Conservation (phyloP, 2,329 filamentous ascomycete genomes). For the Ceratocystis eucalypticola region DNA sequence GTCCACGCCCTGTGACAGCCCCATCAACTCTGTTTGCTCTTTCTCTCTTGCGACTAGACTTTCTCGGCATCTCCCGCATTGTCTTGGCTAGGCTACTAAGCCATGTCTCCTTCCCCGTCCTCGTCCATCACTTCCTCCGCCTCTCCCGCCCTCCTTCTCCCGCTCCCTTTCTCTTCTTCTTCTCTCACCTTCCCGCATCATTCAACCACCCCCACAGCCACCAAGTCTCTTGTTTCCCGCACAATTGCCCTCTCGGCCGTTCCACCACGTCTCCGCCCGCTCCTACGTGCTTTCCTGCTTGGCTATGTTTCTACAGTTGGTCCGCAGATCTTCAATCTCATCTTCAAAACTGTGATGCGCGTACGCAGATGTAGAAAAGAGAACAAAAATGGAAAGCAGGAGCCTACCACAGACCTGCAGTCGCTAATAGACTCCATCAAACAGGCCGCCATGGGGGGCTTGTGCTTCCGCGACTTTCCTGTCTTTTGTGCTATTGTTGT, state of each 20-base stretch:
- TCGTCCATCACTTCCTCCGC: constrained; percentile 3
- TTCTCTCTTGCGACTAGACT: neutral
- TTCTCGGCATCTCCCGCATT: neutral
- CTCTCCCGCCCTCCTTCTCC: neutral
- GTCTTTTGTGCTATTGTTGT: constrained; percentile 48
- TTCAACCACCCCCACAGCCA: neutral
- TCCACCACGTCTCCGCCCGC: constrained; percentile 39
- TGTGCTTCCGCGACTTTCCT: constrained; percentile 45
- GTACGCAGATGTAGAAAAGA: constrained; percentile 24
- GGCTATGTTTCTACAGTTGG: constrained; percentile 47
- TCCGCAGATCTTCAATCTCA: constrained; percentile 41
- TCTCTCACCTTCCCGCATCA: neutral
- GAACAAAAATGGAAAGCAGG: constrained; percentile 11
- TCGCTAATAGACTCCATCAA: constrained; percentile 12
- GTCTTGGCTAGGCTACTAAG: neutral
- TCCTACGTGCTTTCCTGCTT: constrained; percentile 45
- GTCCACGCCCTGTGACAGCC: too few relatives aligned
- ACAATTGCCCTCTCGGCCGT: constrained; percentile 25
- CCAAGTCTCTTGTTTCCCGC: constrained; percentile 16
- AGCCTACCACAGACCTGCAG: neutral
- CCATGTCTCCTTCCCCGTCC: constrained; percentile 3
- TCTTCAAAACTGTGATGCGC: constrained; percentile 36
- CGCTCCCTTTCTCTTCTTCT: neutral
- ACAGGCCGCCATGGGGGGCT: constrained; percentile 35
- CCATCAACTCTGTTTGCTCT: too few relatives aligned